phyloP scores from a whole-genome alignment of 2,329 filamentous ascomycete species.

The Fusarium hainanense region DNA sequence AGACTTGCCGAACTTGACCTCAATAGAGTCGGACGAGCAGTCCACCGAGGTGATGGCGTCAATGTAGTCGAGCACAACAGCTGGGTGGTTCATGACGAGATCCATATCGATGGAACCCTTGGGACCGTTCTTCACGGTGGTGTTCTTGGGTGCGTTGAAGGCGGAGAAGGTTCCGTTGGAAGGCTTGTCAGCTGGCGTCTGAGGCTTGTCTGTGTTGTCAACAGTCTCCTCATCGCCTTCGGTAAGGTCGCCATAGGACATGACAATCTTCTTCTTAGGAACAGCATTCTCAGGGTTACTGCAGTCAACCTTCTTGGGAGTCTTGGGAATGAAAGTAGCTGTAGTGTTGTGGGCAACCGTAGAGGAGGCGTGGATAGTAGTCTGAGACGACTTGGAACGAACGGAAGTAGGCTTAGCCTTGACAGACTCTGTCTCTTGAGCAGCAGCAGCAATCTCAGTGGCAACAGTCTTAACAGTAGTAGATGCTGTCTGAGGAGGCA shows the following conservation, averaged over 20 bases:
- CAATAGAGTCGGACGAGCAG: neutral
- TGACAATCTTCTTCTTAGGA: slow-evolving; percentile 12
- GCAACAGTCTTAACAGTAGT: neutral
- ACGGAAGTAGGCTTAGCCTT: neutral
- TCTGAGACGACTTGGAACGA: slow-evolving; percentile 4
- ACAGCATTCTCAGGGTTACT: slow-evolving; percentile 10
- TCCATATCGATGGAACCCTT: slow-evolving; percentile 12
- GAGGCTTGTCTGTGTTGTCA: neutral
- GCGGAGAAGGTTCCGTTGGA: slow-evolving; percentile 2
- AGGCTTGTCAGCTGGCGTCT: neutral
- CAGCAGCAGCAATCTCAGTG: neutral
- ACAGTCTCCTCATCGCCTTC: neutral
- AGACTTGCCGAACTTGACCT: slow-evolving; percentile 9
- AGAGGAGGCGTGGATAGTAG: neutral
- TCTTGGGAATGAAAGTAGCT: slow-evolving; percentile 10
- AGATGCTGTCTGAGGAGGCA: neutral
- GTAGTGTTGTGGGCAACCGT: slow-evolving; percentile 11
- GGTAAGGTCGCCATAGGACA: slow-evolving; percentile 4
- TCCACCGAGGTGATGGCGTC: slow-evolving; percentile 5
- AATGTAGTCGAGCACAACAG: slow-evolving; percentile 16
- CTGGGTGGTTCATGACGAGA: slow-evolving; percentile 19
- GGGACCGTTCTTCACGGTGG: neutral
- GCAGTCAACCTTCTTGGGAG: slow-evolving; percentile 1
- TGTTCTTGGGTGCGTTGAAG: neutral
- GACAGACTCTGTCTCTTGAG: neutral